Base-by-base conservation (phyloP, 1,139 yeast genomes). In the Groenewaldozyma auringiensis region DNA sequence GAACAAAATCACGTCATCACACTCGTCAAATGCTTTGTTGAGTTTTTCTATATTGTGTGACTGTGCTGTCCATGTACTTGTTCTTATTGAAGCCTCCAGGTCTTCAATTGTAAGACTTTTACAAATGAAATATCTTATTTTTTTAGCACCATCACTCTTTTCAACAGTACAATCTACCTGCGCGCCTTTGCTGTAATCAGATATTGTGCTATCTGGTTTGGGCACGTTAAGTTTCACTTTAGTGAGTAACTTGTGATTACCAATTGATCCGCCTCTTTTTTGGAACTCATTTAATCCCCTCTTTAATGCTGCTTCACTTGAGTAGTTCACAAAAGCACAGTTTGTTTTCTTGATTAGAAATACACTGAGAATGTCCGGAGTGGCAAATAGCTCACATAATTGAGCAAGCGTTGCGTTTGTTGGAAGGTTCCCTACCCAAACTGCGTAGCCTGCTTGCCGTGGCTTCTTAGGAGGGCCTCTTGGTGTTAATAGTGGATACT, bases 341-440 rank as follows among this genome's bases (percentile, higher is more conserved):
- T 61, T 61, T 3, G 71, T 65, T 14, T 64, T 54, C 45, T 64
- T 63, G 41, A 68, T 68, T 47, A 68, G 49, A 45, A 67, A 67
- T 31, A 68, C 60, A 41, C 68, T 63, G 42, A 60, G 64, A 32
- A 68, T 59, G 6, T 60, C 61, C 16, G 60, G 55, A 18, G 68
- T 60, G 4, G 69, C 71, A 50, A 68, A 68, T 36, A 65, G 50
- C 31, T 50, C 50, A 42, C 67, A 55, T 37, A 68, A 56, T 46
- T 67, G 69, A 16, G 52, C 52, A 22, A 68, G 56, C 3, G 62
- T 56, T 14, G 69, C 60, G 40, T 52, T 55, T 4, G 58, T 53
- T 8, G 72, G 69, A 14, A 68, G 53, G 45, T 68, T 68, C 4
- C 72, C 72, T 2, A 68, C 71, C 72, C 72, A 68, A n/a, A 68